phyloP scores from a whole-genome alignment of 306 rosid genomes.

The Potentilla sterilis region DNA sequence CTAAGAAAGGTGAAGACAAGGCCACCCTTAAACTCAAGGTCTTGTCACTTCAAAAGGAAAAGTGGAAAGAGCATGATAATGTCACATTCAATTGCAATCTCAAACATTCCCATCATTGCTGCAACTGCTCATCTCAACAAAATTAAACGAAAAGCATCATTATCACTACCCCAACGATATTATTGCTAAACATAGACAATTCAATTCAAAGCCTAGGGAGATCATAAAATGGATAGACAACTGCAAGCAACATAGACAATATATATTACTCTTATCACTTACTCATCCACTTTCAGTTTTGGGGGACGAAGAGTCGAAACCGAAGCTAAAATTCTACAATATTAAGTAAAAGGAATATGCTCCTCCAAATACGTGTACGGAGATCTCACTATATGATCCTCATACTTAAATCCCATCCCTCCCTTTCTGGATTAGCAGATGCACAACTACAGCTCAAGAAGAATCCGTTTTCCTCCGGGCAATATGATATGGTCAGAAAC shows the following conservation, averaged over 20 bases:
- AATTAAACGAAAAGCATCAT: background rate
- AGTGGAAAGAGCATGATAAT: background rate
- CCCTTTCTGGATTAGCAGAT: conserved; percentile 28
- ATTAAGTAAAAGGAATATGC: background rate
- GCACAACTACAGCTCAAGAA: conserved; percentile 28
- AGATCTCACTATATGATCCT: conserved; percentile 12
- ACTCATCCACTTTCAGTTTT: background rate
- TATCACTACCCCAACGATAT: background rate
- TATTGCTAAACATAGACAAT: background rate
- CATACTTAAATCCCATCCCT: conserved; percentile 26
- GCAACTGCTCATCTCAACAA: background rate
- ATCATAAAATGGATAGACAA: background rate
- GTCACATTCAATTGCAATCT: conserved; percentile 2
- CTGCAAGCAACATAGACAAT: background rate
- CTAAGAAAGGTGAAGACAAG: conserved; percentile 13
- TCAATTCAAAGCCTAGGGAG: background rate
- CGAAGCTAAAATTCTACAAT: conserved; percentile 10
- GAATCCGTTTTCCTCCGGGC: conserved; percentile 23
- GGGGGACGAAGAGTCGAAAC: conserved; percentile 2
- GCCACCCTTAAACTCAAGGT: conserved; percentile 1
- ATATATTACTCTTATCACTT: background rate
- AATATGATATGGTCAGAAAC: conserved; percentile 30
- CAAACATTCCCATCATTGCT: conserved; percentile 1
- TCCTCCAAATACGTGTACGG: background rate
- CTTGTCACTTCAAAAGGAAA: conserved; percentile 14